These are phyloP conservation scores for Yarrowia deformans DNA, from an alignment of 805 yeast species.

Conservation along the genomic window DNA sequence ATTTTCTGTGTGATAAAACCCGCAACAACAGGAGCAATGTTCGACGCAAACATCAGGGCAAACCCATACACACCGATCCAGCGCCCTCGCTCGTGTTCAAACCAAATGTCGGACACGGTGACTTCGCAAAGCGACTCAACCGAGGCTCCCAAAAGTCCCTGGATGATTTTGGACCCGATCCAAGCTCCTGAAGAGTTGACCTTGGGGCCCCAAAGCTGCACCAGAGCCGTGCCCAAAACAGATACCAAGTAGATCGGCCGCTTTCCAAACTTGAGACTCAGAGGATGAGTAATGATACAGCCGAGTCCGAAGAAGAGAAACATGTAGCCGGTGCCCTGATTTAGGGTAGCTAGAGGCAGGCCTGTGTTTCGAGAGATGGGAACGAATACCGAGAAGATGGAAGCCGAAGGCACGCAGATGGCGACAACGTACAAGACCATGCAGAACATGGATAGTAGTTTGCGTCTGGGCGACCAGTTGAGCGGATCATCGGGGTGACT, in stretches of 20 bases:
- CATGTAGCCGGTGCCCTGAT: conserved; percentile 59
- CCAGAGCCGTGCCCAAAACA: conserved; percentile 52
- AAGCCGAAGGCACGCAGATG: conserved; percentile 59
- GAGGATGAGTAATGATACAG: conserved; percentile 59
- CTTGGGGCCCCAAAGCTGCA: conserved; percentile 56
- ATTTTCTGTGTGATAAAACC: conserved; percentile 35
- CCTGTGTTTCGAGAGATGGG: conserved; percentile 52
- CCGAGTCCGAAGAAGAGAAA: conserved; percentile 62
- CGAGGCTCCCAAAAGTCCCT: conserved; percentile 70
- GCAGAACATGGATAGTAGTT: conserved; percentile 55
- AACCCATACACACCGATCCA: conserved; percentile 75
- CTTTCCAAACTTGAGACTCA: conserved; percentile 58
- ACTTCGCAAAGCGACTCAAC: conserved; percentile 75
- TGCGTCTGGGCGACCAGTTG: conserved; percentile 63
- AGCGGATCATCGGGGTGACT: conserved; percentile 74
- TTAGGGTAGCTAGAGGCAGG: conserved; percentile 54
- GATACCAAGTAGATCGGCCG: conserved; percentile 56
- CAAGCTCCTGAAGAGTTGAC: conserved; percentile 52
- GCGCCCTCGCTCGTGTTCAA: conserved; percentile 77
- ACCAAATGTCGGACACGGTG: conserved; percentile 73
- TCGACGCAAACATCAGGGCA: conserved; percentile 55
- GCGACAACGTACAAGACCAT: conserved; percentile 53
- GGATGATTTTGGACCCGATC: conserved; percentile 54
- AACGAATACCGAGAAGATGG: conserved; percentile 56
- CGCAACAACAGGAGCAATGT: conserved; percentile 30